Conservation (phyloP, 2,329 filamentous ascomycete species). For the Clonostachys rhizophaga region DNA sequence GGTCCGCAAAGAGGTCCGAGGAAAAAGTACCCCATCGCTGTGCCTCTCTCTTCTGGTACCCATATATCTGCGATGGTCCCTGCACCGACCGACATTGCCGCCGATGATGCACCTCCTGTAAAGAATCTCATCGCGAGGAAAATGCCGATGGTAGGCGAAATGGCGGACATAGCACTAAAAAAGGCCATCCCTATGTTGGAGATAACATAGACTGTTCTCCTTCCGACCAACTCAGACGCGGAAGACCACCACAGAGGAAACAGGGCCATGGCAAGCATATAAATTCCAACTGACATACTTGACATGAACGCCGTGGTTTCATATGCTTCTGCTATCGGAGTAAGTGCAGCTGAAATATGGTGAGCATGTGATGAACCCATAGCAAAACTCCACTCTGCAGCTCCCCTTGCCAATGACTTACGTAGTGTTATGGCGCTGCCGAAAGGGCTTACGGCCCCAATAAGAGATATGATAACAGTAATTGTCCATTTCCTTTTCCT, state of each 20-base stretch:
- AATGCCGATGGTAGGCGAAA: conserved; percentile 68
- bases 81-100: conserved; percentile 77
- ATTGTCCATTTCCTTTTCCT: conserved; percentile 79
- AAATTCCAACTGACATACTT: conserved; percentile 73
- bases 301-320: conserved; percentile 59
- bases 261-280: conserved; percentile 79
- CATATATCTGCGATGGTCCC: conserved; percentile 82
- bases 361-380: not conserved
- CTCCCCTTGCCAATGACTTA: conserved; percentile 28
- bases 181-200: conserved; percentile 70
- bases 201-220: conserved; percentile 72
- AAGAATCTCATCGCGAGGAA: conserved; percentile 73
- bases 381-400: not conserved
- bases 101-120: conserved; percentile 71
- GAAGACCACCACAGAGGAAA: conserved; percentile 86
- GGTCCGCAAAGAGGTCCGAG: conserved; percentile 74
- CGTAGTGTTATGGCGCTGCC: conserved; percentile 82
- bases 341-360: conserved; percentile 54
- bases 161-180: conserved; percentile 65
- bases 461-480: conserved; percentile 71
- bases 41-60: conserved; percentile 66
- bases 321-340: conserved; percentile 58
- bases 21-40: conserved; percentile 81
- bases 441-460: conserved; percentile 74
- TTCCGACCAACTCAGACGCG: conserved; percentile 69